A percentile compares a stretch with the other conserved stretches of the same genome.
phyloP scores from a whole-genome alignment of 169 alveolate species.

The Babesia sp. region DNA sequence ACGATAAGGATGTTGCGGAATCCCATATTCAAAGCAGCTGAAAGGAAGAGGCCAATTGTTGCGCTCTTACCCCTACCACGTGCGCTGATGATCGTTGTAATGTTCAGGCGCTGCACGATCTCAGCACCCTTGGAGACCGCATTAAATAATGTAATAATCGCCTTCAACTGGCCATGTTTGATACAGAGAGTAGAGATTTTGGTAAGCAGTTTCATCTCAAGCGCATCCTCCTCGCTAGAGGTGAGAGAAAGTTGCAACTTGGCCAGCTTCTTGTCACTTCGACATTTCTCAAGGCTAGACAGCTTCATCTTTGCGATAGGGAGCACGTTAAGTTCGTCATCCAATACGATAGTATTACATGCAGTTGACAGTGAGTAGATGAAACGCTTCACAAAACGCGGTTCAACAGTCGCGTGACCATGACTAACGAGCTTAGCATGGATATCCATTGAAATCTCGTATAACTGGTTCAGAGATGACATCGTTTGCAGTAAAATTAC shows the following conservation, averaged over 20 bases:
- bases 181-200: constrained; percentile 47
- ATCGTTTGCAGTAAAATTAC: constrained; percentile 87
- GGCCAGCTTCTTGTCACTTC: constrained; percentile 32
- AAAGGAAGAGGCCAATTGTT: constrained; percentile 93
- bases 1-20: constrained; percentile 94
- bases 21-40: constrained; percentile 89
- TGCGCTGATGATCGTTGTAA: constrained; percentile 95
- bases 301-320: constrained; percentile 85
- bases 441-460: constrained; percentile 94
- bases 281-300: constrained; percentile 7
- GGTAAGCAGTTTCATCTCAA: constrained; percentile 42
- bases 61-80: constrained; percentile 99
- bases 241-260: constrained; percentile 29
- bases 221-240: constrained; percentile 43
- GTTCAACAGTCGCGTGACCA: constrained; percentile 84
- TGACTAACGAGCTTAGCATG: constrained; percentile 91
- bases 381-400: constrained; percentile 94
- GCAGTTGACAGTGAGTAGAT: constrained; percentile 82
- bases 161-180: constrained; percentile 67
- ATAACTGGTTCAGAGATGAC: constrained; percentile 81
- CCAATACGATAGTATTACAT: constrained; percentile 91
- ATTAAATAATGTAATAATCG: constrained; percentile 22
- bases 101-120: constrained; percentile 43
- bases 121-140: constrained; percentile 51
- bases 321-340: constrained; percentile 98